Evolutionary conservation across 164 flowering plant genomes (phyloP).

Genomic region (Nelumbo lutea): DNA sequence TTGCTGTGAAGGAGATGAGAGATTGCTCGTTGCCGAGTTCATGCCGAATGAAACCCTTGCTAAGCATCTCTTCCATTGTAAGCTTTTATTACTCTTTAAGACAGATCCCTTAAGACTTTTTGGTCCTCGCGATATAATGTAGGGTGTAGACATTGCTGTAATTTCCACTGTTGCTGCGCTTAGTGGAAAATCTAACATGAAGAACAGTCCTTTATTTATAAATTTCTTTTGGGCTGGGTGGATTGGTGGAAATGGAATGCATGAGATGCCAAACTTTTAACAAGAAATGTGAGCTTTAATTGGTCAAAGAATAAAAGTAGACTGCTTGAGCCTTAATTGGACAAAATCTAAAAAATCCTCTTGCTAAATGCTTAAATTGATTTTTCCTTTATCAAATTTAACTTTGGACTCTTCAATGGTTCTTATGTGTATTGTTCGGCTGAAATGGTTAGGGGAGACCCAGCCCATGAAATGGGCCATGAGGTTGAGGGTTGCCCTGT

Average conservation of each 20-base stretch:
- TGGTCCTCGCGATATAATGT: background rate
- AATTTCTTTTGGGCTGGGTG: no score
- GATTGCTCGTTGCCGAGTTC: constrained; percentile 58
- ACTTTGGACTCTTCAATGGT: background rate
- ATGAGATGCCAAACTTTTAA: background rate
- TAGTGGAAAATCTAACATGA: no score
- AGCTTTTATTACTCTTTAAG: constrained; percentile 9
- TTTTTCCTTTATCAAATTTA: background rate
- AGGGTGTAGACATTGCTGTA: background rate
- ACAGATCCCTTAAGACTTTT: background rate
- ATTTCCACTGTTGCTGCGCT: no score
- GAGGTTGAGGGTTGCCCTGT: constrained; percentile 42
- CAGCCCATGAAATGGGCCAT: constrained; percentile 98
- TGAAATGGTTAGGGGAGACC: constrained; percentile 62
- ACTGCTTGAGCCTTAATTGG: background rate
- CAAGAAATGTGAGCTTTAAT: background rate
- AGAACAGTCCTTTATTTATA: no score
- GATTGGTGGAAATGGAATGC: background rate
- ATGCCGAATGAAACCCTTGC: constrained; percentile 65
- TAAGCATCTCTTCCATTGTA: constrained; percentile 64
- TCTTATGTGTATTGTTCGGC: background rate
- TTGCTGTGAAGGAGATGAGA: constrained; percentile 57
- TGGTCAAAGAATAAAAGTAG: background rate
- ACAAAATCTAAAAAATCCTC: background rate
- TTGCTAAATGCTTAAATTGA: background rate